Base-by-base conservation (phyloP, 1,139 yeast species). In the Yamadazyma trypodendri region DNA sequence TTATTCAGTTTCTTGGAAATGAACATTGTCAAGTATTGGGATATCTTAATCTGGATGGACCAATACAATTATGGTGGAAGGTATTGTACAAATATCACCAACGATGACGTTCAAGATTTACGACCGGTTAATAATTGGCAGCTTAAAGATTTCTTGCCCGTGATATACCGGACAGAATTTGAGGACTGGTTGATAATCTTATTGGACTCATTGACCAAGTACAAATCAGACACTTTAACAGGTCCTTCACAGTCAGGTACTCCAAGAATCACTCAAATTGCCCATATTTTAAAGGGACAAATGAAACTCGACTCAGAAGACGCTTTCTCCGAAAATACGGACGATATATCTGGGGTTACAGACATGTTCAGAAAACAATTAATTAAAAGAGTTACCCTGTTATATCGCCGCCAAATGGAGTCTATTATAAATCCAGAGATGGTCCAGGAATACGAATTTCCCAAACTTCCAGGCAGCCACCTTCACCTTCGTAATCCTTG, bases 21-120 rank as follows among this genome's bases (percentile, higher is more conserved):
- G 49, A 66, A 68, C 22, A 83, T 92, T 34, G 74, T 72, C 12
- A 80, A 80, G 49, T 90, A 88, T 54, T 92, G 98, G 98, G 97
- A 92, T 58, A 56, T 85, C 13, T 66, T 94, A 44, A 66, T 92
- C 3, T 94, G 98, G 97, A 87, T 90, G 95, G 97, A 94, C 57
- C 82, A 84, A 50, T 80, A 76, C 51, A 94, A 94, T 54, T 89
- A 71, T 58, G 87, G 95, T 31, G 99, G 98, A 4, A 71, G 89
- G 41, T 80, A 81, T 18, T 84, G 95, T 55, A 61, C 67, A 13
- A 75, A 75, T 40, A 78, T 85, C 29, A 65, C 77, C 4, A 70
- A 64, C 37, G 74, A 69, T 9, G 87, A 81, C 6, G 62, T 63
- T 14, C 87, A 83, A 50, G 72, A 72, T 25, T 63, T 84, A 43